These are phyloP conservation scores for Citrus hindsii DNA, from an alignment of 345 rosid genomes.

Conservation along the genomic window DNA sequence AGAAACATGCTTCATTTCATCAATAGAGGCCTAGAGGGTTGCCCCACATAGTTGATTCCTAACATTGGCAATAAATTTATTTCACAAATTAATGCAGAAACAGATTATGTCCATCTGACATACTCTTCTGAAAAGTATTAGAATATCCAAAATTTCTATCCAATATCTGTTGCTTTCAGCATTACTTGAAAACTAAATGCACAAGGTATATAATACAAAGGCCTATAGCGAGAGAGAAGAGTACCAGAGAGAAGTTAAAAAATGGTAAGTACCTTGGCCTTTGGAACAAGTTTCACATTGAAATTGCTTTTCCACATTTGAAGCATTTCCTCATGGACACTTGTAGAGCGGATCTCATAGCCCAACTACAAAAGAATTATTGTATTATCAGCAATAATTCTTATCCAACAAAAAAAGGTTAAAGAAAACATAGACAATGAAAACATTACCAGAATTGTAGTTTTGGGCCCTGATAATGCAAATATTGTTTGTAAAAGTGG, in stretches of 20 bases:
- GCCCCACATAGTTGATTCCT: not conserved
- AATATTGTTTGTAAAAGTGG: constrained; percentile 67
- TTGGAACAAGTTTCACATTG: constrained; percentile 71
- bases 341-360: constrained; percentile 84
- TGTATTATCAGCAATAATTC: not conserved
- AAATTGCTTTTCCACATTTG: constrained; percentile 73
- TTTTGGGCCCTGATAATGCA: constrained; percentile 80
- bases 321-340: constrained; percentile 85
- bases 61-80: not conserved
- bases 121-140: not conserved
- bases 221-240: not conserved
- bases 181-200: not conserved
- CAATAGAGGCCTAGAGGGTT: not conserved
- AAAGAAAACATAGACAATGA: not conserved
- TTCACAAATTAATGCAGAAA: not conserved
- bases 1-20: not conserved
- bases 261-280: constrained; percentile 49
- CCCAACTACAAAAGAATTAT: constrained; percentile 55
- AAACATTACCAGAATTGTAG: constrained; percentile 59
- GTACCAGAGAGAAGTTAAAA: not conserved
- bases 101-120: not conserved
- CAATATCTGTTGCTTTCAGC: not conserved
- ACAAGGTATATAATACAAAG: not conserved
- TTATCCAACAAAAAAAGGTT: not conserved
- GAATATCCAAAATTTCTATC: not conserved